Conservation (phyloP, 2,329 filamentous ascomycete genomes). For the Acrodontium crateriforme region DNA sequence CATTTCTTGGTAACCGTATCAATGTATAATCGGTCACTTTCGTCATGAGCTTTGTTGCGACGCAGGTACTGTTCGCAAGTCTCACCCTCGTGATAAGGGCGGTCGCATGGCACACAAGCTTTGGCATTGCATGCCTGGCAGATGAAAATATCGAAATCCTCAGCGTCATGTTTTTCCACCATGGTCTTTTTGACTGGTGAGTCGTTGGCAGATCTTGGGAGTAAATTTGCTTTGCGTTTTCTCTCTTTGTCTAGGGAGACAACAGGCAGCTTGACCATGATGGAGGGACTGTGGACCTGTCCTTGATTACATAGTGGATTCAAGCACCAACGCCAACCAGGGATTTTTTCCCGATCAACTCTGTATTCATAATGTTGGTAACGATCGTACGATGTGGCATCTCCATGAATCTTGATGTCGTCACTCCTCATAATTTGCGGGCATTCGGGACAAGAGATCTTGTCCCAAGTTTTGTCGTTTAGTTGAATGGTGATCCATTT, state of each 20-base stretch:
- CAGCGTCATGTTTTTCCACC: too few species aligned
- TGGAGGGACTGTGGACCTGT: constrained; percentile 26
- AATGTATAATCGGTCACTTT: too few species aligned
- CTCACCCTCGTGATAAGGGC: constrained; percentile 18
- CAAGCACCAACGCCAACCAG: constrained; percentile 40
- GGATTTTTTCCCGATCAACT: constrained; percentile 10
- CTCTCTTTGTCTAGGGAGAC: not conserved
- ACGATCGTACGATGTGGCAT: too few species aligned
- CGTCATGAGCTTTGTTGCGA: too few species aligned
- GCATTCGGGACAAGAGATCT: constrained; percentile 38
- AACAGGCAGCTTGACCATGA: too few species aligned
- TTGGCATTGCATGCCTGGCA: constrained; percentile 17
- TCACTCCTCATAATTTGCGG: constrained; percentile 26
- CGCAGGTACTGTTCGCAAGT: too few species aligned
- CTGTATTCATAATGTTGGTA: too few species aligned
- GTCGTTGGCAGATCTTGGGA: not conserved
- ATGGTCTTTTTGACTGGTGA: not conserved
- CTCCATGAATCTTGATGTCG: constrained; percentile 22
- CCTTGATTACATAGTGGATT: constrained; percentile 35
- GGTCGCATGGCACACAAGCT: constrained; percentile 19
- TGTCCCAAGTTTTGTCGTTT: constrained; percentile 6
- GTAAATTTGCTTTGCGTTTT: not conserved
- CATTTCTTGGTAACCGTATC: too few species aligned
- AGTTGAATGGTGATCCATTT: constrained; percentile 19
- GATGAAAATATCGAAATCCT: constrained; percentile 20